These are phyloP conservation scores for Cucurbita pepo DNA, from an alignment of 306 rosid genomes.

Conservation along the genomic window DNA sequence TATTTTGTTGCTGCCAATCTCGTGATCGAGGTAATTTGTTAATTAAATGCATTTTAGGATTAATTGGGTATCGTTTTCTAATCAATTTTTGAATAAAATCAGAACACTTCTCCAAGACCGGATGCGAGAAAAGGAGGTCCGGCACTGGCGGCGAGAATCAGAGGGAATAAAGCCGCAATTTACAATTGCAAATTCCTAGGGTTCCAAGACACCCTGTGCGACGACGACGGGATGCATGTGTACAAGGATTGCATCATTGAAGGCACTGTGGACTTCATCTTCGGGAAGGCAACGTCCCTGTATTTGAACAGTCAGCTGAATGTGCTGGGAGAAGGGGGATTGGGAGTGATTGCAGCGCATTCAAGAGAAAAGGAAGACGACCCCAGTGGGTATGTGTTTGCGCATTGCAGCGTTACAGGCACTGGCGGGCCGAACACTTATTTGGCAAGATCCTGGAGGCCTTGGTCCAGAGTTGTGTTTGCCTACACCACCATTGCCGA, in stretches of 20 bases:
- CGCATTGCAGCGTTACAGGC: constrained; percentile 32
- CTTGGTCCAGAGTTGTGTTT: constrained; percentile 19
- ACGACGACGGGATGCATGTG: constrained; percentile 27
- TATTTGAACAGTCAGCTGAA: constrained; percentile 23
- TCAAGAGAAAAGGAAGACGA: constrained; percentile 14
- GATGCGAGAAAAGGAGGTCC: constrained; percentile 15
- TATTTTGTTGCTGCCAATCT: constrained; percentile 33
- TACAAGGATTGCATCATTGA: constrained; percentile 29
- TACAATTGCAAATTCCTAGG: constrained; percentile 25
- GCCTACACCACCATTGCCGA: constrained; percentile 20
- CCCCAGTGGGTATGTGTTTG: constrained; percentile 28
- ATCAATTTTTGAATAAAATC: neutral
- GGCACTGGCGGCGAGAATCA: constrained; percentile 33
- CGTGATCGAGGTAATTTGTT: constrained; percentile 9
- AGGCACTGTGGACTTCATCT: constrained; percentile 30
- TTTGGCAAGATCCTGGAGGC: constrained; percentile 49
- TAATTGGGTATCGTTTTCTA: too few relatives aligned
- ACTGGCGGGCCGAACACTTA: constrained; percentile 7
- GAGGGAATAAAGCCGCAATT: constrained; percentile 19
- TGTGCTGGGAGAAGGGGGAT: constrained; percentile 5
- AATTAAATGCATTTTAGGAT: too few relatives aligned
- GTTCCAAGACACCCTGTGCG: constrained; percentile 38
- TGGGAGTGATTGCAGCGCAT: constrained; percentile 38
- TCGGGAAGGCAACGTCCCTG: constrained; percentile 26
- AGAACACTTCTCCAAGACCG: constrained; percentile 36